These are phyloP conservation scores for Calonectria honghensis DNA, from an alignment of 2,329 filamentous ascomycete species.

Conservation along the genomic window DNA sequence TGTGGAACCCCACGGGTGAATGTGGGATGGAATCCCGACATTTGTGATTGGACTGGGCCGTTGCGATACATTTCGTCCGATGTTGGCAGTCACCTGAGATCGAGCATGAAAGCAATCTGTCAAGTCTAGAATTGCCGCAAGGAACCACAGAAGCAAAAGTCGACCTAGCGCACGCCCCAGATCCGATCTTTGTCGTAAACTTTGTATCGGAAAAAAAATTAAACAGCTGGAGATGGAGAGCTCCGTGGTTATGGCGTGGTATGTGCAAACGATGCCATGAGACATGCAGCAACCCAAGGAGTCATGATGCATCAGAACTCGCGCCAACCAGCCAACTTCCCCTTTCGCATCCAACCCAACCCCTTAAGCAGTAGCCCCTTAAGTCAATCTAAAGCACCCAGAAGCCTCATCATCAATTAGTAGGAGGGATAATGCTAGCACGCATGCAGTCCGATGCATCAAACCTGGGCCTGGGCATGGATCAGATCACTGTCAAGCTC, in stretches of 20 bases:
- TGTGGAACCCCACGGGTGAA: constrained; percentile 32
- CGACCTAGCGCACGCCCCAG: constrained; percentile 18
- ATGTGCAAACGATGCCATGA: constrained; percentile 24
- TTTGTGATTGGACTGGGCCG: constrained; percentile 37
- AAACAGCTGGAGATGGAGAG: constrained; percentile 25
- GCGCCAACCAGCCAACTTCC: background rate
- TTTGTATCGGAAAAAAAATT: constrained; percentile 9
- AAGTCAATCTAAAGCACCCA: background rate
- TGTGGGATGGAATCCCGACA: constrained; percentile 28
- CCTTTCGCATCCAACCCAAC: background rate
- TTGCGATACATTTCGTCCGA: constrained; percentile 33
- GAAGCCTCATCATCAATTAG: background rate
- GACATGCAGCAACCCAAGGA: constrained; percentile 23
- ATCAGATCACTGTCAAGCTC: constrained; percentile 26
- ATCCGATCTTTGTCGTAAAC: constrained; percentile 34
- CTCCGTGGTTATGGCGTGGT: constrained; percentile 34
- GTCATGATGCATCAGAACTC: constrained; percentile 22
- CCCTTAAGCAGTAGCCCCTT: background rate
- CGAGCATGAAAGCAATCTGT: constrained; percentile 27
- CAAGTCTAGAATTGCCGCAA: constrained; percentile 24
- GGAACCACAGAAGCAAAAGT: constrained; percentile 30
- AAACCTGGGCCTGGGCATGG: constrained; percentile 39
- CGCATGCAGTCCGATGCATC: constrained; percentile 20
- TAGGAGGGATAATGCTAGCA: constrained; percentile 34
- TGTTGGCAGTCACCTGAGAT: constrained; percentile 34